phyloP scores from a whole-genome alignment of 2,329 filamentous ascomycete species.

The Neonectria neomacrospora region DNA sequence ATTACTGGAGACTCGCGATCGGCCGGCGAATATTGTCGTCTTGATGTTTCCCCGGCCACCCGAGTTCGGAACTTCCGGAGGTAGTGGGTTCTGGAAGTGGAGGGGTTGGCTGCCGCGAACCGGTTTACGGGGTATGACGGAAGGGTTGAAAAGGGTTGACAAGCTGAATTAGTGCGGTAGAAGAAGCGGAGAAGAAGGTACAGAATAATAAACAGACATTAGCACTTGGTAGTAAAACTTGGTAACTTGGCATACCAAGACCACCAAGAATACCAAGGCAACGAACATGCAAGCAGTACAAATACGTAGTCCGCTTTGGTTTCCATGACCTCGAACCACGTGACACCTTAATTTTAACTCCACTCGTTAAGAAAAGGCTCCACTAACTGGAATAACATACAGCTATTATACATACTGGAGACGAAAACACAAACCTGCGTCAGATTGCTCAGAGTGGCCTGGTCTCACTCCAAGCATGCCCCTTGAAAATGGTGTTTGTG shows the following conservation, averaged over 20 bases:
- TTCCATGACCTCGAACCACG: not conserved
- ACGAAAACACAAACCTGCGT: slow-evolving; percentile 36
- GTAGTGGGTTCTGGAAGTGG: not conserved
- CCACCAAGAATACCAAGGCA: not conserved
- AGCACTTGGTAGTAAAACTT: not conserved
- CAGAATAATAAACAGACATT: not conserved
- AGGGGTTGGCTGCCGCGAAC: too few species aligned
- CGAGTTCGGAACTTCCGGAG: not conserved
- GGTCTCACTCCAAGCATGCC: slow-evolving; percentile 43
- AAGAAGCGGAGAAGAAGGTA: not conserved
- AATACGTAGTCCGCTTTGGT: not conserved
- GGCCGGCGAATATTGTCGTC: not conserved
- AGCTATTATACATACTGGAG: slow-evolving; percentile 29
- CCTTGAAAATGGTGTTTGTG: slow-evolving; percentile 41
- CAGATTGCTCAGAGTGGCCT: slow-evolving; percentile 33
- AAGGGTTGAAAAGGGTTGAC: not conserved
- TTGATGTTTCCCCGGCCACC: not conserved
- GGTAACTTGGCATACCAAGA: not conserved
- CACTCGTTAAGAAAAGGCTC: not conserved
- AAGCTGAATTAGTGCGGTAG: not conserved
- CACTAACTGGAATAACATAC: not conserved
- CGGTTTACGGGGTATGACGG: not conserved
- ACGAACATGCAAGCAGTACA: not conserved
- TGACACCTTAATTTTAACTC: not conserved
- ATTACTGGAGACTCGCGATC: not conserved